Percentiles rank a stretch among this genome's conserved stretches.
Evolutionary conservation across 306 rosid species (phyloP).

Genomic region (Dalbergia oliveri): DNA sequence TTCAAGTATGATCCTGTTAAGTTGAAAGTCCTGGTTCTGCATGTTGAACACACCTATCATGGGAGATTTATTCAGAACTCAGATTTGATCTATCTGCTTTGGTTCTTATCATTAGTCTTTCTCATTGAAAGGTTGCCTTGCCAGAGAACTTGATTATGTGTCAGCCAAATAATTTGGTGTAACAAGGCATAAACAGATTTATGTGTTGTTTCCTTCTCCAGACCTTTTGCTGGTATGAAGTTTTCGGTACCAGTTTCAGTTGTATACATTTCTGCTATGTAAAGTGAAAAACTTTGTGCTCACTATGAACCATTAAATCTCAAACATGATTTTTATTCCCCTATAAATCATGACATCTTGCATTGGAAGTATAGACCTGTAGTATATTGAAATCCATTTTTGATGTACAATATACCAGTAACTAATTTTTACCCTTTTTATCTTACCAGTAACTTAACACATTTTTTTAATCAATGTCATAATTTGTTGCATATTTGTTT

Average conservation of each 20-base stretch:
- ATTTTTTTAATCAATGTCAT: too few relatives aligned
- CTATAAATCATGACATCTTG: too few relatives aligned
- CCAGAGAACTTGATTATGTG: constrained; percentile 10
- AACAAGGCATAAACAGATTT: not conserved
- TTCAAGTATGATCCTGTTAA: constrained; percentile 30
- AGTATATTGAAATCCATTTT: too few relatives aligned
- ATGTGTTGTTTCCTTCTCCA: not conserved
- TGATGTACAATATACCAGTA: too few relatives aligned
- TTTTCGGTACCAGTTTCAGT: not conserved
- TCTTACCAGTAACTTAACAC: too few relatives aligned
- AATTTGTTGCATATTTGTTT: too few relatives aligned
- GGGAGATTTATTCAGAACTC: constrained; percentile 25
- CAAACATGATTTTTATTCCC: too few relatives aligned
- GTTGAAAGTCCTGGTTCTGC: constrained; percentile 20
- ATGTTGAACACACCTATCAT: constrained; percentile 22
- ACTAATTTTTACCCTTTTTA: too few relatives aligned
- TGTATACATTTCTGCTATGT: too few relatives aligned
- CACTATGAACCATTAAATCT: too few relatives aligned
- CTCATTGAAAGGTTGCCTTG: not conserved
- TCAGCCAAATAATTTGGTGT: not conserved
- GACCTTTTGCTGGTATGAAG: not conserved
- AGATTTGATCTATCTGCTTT: constrained; percentile 5
- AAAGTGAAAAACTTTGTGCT: too few relatives aligned
- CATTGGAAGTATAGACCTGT: too few relatives aligned
- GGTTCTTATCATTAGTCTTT: constrained; percentile 13